Conservation (phyloP, 1,284 basidiomycete species). For the Leccinum fuscescens region DNA sequence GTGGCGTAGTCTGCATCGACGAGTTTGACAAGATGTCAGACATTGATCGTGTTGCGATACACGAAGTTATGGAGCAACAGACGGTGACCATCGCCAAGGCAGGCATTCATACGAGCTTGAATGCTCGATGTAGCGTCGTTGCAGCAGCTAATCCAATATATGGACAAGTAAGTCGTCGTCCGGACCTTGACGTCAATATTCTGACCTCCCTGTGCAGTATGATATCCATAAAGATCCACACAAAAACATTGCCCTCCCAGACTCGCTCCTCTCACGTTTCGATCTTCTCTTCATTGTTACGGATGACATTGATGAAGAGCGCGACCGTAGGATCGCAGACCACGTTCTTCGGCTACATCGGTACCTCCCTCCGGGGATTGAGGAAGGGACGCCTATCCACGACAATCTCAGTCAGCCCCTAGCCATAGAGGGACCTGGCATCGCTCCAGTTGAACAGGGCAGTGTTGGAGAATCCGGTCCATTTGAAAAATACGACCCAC, state of each 20-base stretch:
- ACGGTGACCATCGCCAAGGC: constrained; percentile 99
- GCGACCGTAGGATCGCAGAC: constrained; percentile 94
- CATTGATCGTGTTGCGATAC: constrained; percentile 98
- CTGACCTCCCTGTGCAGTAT: constrained; percentile 60
- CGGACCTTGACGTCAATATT: background rate
- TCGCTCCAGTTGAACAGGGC: constrained; percentile 53
- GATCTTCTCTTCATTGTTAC: constrained; percentile 98
- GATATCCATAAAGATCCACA: constrained; percentile 99
- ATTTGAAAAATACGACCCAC: constrained; percentile 96
- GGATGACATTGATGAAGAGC: constrained; percentile 94
- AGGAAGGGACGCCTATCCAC: constrained; percentile 88
- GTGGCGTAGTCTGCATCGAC: constrained; percentile 98
- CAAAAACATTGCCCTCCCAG: constrained; percentile 97
- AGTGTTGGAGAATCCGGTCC: constrained; percentile 65
- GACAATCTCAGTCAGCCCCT: constrained; percentile 90
- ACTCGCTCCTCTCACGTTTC: constrained; percentile 98
- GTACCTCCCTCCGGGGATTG: constrained; percentile 93
- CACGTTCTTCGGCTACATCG: constrained; percentile 98
- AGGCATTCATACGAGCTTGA: constrained; percentile 97
- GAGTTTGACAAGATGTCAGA: constrained; percentile 99
- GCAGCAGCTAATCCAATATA: constrained; percentile 99
- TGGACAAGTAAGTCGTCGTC: constrained; percentile 69
- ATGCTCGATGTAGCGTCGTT: constrained; percentile 96
- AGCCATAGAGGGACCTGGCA: constrained; percentile 74
- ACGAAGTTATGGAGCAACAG: constrained; percentile 99